Percentiles rank a stretch among this genome's conserved stretches.
phyloP scores from a whole-genome alignment of 495 filamentous ascomycete genomes.

The Penicillium herquei region DNA sequence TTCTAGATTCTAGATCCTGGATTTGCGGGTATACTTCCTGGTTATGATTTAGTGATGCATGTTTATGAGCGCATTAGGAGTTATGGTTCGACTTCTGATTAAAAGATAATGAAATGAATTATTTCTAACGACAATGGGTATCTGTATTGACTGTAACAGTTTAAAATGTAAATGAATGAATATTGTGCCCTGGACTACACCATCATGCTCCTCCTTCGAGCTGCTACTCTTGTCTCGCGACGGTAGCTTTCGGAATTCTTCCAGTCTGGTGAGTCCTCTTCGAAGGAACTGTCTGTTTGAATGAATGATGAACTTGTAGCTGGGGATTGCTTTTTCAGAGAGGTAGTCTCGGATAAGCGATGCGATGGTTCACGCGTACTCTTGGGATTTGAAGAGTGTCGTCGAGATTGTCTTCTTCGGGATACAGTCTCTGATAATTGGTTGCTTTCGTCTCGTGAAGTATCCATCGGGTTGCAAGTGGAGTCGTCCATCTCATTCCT shows the following conservation, averaged over 20 bases:
- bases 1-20: not conserved
- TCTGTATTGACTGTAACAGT: constrained; percentile 21
- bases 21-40: not conserved
- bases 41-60: not conserved
- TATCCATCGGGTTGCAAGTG: not conserved
- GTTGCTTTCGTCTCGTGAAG: not conserved
- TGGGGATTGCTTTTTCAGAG: not conserved
- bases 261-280: constrained; percentile 9
- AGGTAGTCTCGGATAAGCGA: not conserved
- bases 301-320: not conserved
- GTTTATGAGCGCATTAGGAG: no score
- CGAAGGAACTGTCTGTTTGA: constrained; percentile 32
- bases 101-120: constrained; percentile 5
- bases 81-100: not conserved
- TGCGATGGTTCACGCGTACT: constrained; percentile 2
- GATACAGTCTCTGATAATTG: constrained; percentile 2
- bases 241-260: constrained; percentile 2
- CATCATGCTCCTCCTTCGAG: constrained; percentile 54
- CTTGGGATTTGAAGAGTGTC: constrained; percentile 41
- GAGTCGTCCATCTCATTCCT: not conserved
- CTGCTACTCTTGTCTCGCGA: constrained; percentile 36
- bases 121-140: constrained; percentile 15
- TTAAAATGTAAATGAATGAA: not conserved
- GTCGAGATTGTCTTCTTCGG: constrained; percentile 27
- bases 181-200: constrained; percentile 21